Base-by-base conservation (phyloP, 345 rosid genomes). In the Dimocarpus longan region DNA sequence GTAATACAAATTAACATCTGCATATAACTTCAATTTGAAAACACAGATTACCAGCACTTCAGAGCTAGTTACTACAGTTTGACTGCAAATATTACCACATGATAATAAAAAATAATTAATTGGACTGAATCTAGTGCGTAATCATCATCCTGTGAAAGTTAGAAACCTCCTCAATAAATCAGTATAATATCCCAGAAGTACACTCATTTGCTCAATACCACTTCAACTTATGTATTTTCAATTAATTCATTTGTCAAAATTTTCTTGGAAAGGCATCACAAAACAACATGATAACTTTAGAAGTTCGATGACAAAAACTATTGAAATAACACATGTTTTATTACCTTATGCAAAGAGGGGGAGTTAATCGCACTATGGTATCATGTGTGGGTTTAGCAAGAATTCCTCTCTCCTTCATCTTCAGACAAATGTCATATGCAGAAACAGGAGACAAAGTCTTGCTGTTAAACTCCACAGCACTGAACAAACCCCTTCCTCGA, bases 351-450 rank as follows among this genome's bases (percentile, higher is more conserved):
- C 91, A 87, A 72, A 96, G 97, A 28, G 99, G 98, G 68, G 99
- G 98, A 76, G 98, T 94, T 81, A 96, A 86, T 78, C 98, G 92
- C 73, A 96, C 98, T 74, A 96, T 91, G 12, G 95, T 89, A 67
- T 90, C 84, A 79, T 96, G 98, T 3, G 99, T 94, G 10, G 99
- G 97, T 87, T 96, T 96, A 63, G 98, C 97, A 50, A 96, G 97
- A 62, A 96, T 83, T 80, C 99, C 97, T 80, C 97, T 88, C 59
- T 87, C 97, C 88, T 92, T 95, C 92, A 95, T 82, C 89, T 88
- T 92, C 68, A 94, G 90, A 84, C 97, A 96, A 73, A 96, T 88
- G 81, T 91, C 98, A 63, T 88, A 96, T 66, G 99, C 97, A 50
- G 99, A 92, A 82, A 90, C 90, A 0, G 97, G 93, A 50, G 83